Percentiles rank a stretch among this genome's conserved stretches.
These are phyloP conservation scores for Mycena galericulata DNA, from an alignment of 768 basidiomycete genomes.

Conservation along the genomic window DNA sequence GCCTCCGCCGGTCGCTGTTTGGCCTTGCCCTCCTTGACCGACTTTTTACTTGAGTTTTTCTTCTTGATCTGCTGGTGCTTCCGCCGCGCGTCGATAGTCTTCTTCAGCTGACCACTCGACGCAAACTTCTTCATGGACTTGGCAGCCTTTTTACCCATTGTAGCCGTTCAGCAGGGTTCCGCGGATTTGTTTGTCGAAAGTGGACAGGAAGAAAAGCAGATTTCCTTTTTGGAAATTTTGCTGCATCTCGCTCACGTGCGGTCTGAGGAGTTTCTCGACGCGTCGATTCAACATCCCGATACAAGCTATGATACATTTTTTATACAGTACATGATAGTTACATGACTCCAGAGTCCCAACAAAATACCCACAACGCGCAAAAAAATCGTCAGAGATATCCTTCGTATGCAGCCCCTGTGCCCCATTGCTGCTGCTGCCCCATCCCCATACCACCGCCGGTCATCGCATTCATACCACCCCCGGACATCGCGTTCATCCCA, in stretches of 20 bases:
- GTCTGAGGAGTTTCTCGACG: background rate
- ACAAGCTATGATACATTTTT: background rate
- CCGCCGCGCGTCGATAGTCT: conserved; percentile 85
- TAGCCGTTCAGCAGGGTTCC: background rate
- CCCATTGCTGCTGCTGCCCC: conserved; percentile 31
- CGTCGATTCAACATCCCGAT: background rate
- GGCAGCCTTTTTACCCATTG: conserved; percentile 68
- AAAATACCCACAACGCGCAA: background rate
- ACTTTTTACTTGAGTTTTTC: conserved; percentile 73
- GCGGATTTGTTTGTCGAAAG: background rate
- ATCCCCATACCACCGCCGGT: conserved; percentile 19
- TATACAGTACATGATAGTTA: conserved; percentile 16
- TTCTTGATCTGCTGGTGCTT: conserved; percentile 83
- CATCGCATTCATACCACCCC: conserved; percentile 37
- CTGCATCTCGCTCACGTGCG: background rate
- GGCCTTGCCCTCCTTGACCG: conserved; percentile 52
- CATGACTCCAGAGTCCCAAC: conserved; percentile 26
- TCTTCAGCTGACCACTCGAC: conserved; percentile 88
- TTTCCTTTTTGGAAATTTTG: conserved; percentile 1
- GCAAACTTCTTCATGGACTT: conserved; percentile 92
- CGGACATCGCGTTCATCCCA: conserved; percentile 55
- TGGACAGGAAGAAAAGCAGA: conserved; percentile 8
- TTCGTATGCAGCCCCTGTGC: background rate
- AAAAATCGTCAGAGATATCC: conserved; percentile 27
- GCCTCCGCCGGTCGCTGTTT: conserved; percentile 27